phyloP scores from a whole-genome alignment of 78 protist species.

The Pelomyxa schiedti region DNA sequence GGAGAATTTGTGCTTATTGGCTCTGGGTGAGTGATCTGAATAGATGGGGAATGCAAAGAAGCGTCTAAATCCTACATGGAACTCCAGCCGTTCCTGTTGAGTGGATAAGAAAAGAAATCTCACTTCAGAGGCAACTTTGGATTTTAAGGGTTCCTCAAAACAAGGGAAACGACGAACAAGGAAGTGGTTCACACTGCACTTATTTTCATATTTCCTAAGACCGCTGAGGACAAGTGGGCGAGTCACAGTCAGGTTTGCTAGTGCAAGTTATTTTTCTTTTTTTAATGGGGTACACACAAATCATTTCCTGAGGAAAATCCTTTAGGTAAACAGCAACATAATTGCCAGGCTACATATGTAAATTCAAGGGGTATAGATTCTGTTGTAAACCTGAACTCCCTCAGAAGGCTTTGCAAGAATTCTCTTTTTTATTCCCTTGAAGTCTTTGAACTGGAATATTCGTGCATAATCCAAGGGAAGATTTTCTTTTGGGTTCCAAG shows the following conservation, averaged over 20 bases:
- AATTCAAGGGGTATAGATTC: neutral
- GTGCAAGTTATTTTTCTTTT: neutral
- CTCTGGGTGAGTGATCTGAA: slow-evolving; percentile 32
- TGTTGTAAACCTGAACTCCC: slow-evolving; percentile 8
- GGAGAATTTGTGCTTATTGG: slow-evolving; percentile 63
- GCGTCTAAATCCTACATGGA: slow-evolving; percentile 55
- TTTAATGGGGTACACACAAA: neutral
- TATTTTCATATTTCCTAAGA: slow-evolving; percentile 80
- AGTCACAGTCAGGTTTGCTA: neutral
- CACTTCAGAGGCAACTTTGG: slow-evolving; percentile 35
- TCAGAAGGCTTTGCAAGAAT: neutral
- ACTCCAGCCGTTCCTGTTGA: slow-evolving; percentile 15
- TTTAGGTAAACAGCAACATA: slow-evolving; percentile 45
- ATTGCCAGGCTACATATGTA: slow-evolving; percentile 10
- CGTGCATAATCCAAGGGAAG: slow-evolving; percentile 89
- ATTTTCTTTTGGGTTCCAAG: slow-evolving; percentile 92
- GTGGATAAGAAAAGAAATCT: neutral
- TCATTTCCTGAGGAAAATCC: slow-evolving; percentile 13
- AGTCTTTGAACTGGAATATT: slow-evolving; percentile 79
- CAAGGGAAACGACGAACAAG: slow-evolving; percentile 27
- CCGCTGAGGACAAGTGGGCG: slow-evolving; percentile 35
- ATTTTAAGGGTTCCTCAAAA: slow-evolving; percentile 39
- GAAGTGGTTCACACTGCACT: slow-evolving; percentile 75
- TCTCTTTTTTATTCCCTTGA: slow-evolving; percentile 23
- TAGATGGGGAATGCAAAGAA: slow-evolving; percentile 54